phyloP scores from a whole-genome alignment of 192 early-diverging fungal species.

The Rhizoclosmatium globosum region DNA sequence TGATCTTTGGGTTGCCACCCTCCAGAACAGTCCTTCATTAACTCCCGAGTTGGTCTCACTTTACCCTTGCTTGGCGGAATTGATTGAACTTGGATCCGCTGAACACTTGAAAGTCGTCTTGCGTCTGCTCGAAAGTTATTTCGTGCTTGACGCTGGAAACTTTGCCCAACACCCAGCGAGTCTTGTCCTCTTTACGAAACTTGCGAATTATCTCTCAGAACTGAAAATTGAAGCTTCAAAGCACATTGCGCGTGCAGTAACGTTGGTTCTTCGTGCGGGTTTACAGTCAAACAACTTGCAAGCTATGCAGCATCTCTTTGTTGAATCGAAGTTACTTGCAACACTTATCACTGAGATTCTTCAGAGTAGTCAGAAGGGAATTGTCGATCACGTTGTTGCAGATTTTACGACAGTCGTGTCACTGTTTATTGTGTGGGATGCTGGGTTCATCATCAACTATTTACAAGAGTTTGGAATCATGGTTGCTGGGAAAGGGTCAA shows the following conservation, averaged over 20 bases:
- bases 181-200: conserved; percentile 42
- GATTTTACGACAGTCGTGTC: conserved; percentile 71
- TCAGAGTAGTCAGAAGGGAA: conserved; percentile 56
- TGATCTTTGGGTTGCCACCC: conserved; percentile 86
- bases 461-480: conserved; percentile 56
- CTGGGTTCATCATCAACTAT: conserved; percentile 58
- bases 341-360: conserved; percentile 65
- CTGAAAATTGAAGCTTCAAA: conserved; percentile 67
- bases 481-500: conserved; percentile 61
- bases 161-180: conserved; percentile 54
- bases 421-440: conserved; percentile 64
- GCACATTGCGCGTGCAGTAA: conserved; percentile 68
- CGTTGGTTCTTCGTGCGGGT: conserved; percentile 59
- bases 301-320: conserved; percentile 58
- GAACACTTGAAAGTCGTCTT: conserved; percentile 80
- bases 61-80: conserved; percentile 62
- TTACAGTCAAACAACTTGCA: conserved; percentile 45
- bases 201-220: conserved; percentile 57
- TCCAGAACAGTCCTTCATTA: conserved; percentile 70
- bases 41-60: conserved; percentile 67
- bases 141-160: conserved; percentile 67
- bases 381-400: conserved; percentile 62
- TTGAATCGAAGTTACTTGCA: conserved; percentile 62
- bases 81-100: conserved; percentile 75
- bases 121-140: conserved; percentile 86